These are phyloP conservation scores for Aspergillus proliferans DNA, from an alignment of 2,329 filamentous ascomycete species.

Conservation along the genomic window DNA sequence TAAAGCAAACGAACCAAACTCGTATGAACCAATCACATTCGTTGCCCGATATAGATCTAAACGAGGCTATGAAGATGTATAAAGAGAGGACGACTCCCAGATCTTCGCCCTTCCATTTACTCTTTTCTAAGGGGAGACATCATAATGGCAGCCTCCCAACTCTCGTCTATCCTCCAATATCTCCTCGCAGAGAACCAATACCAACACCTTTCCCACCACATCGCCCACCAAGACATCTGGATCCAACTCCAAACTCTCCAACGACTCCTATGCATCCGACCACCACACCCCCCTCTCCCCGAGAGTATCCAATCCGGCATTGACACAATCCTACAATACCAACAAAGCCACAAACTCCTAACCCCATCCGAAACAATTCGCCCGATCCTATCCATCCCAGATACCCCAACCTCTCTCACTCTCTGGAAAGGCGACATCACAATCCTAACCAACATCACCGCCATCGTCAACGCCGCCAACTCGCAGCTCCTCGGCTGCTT, in stretches of 20 bases:
- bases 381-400: background rate
- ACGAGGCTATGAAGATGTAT: background rate
- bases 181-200: background rate
- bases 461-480: constrained; percentile 20
- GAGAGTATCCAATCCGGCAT: constrained; percentile 4
- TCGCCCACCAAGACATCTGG: constrained; percentile 10
- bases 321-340: constrained; percentile 9
- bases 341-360: constrained; percentile 6
- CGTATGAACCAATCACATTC: background rate
- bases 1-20: background rate
- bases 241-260: constrained; percentile 9
- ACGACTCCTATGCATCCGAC: constrained; percentile 6
- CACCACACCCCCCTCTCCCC: constrained; percentile 5
- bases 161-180: background rate
- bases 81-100: background rate
- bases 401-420: background rate
- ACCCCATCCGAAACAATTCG: constrained; percentile 7
- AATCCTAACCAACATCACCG: constrained; percentile 13
- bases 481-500: constrained; percentile 16
- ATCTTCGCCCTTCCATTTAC: background rate
- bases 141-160: background rate
- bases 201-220: background rate
- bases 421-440: constrained; percentile 22
- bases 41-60: background rate
- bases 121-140: background rate